Base-by-base conservation (phyloP, 805 yeast genomes). In the Pachysolen tannophilus region DNA sequence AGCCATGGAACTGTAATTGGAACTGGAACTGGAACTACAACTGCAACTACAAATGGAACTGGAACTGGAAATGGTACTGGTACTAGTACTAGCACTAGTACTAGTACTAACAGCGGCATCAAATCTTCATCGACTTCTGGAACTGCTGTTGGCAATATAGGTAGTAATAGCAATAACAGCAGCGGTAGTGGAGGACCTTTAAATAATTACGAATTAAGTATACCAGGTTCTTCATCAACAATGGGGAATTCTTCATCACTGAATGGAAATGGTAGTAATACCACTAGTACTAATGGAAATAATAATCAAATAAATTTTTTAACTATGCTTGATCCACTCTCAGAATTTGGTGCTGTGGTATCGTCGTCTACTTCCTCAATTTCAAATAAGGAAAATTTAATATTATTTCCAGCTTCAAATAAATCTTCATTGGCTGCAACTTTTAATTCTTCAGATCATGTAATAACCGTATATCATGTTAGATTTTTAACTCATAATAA, bases 311-410 rank as follows among this genome's bases (percentile, higher is more conserved):
- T 51, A 28, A 56, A 55, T 21, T 81, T 83, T 44, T 62, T 85
- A 35, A 76, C 94, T 0, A 51, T 86, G 39, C 66, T 77, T 1
- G 94, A 84, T 50, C 90, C 95, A 1, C 58, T 81, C 41, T 72
- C 75, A 2, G 92, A 84, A 4, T 66, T 83, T 38, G 86, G 94
- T 2, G 60, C 75, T 4, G 70, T 86, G 4, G 75, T 77, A 1
- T 76, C 90, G 0, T 75, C 86, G 0, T 75, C 87, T 2, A 77
- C 82, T 0, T 71, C 85, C 1, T 70, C 75, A 3, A 71, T 83
- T 20, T 66, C 82, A 0, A 53, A 72, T 2, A 58, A 62, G 32
- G 92, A 82, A 47, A 68, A 65, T 34, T 50, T 82, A 20, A 48
- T 79, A 18, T 55, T 63, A 26, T 79, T 78, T 47, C 87, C 86